These are phyloP conservation scores for Candida nitratophila DNA, from an alignment of 805 yeast species.

Conservation along the genomic window DNA sequence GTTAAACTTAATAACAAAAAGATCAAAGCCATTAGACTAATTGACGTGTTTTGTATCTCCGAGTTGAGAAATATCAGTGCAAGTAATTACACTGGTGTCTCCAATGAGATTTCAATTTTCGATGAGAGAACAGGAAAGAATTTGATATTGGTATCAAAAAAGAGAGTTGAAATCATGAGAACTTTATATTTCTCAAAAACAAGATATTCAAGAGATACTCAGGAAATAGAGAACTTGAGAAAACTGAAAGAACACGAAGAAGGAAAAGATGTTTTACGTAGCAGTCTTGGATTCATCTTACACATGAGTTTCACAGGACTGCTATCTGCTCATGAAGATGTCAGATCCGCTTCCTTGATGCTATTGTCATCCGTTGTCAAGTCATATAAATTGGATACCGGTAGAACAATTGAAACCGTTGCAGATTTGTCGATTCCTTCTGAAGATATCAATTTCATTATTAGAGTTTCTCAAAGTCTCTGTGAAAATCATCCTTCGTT, in stretches of 20 bases:
- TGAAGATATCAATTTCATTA: conserved; percentile 56
- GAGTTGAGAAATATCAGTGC: conserved; percentile 33
- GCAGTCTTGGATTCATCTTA: conserved; percentile 47
- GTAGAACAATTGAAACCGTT: conserved; percentile 46
- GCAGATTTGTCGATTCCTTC: conserved; percentile 62
- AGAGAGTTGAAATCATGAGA: conserved; percentile 60
- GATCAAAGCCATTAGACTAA: conserved; percentile 28
- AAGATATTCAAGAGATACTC: conserved; percentile 23
- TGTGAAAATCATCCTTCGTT: conserved; percentile 49
- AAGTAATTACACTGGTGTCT: conserved; percentile 36
- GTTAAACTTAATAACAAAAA: conserved; percentile 27
- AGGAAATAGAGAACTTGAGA: conserved; percentile 4
- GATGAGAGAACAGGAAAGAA: conserved; percentile 26
- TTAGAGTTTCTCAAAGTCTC: conserved; percentile 48
- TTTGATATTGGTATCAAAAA: conserved; percentile 39
- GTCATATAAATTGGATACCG: conserved; percentile 54
- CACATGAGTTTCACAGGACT: conserved; percentile 65
- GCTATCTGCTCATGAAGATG: conserved; percentile 48
- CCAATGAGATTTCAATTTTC: conserved; percentile 42
- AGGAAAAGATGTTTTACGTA: conserved; percentile 29
- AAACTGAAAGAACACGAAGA: conserved; percentile 22
- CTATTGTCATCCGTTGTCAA: conserved; percentile 56
- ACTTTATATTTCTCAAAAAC: conserved; percentile 62
- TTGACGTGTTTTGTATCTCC: conserved; percentile 36
- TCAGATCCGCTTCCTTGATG: conserved; percentile 57